Percentiles rank a stretch among this genome's conserved stretches.
Conservation (phyloP, 148 eudicot species). For the Fallopia convolvulus region DNA sequence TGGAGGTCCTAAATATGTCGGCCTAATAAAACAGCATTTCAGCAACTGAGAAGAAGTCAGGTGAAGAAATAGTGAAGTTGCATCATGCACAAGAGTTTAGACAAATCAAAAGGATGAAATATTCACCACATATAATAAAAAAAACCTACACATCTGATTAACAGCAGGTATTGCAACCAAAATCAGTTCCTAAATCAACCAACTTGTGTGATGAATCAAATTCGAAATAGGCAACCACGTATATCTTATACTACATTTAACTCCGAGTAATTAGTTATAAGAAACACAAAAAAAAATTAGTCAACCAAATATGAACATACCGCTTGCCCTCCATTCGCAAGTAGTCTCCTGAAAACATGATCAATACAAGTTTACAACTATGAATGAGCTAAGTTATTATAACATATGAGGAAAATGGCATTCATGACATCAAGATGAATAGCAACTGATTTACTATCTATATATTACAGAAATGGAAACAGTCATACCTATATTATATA, state of each 20-base stretch:
- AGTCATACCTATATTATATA: constrained; percentile 5
- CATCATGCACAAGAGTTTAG: not conserved
- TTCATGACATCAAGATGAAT: not conserved
- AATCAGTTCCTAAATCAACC: not conserved
- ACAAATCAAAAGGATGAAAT: not conserved
- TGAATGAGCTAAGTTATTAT: not conserved
- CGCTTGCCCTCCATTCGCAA: not conserved
- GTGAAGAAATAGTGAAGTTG: not conserved
- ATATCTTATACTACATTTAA: no score
- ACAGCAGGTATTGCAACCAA: not conserved
- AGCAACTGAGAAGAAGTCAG: not conserved
- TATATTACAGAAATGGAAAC: not conserved
- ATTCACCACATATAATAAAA: not conserved
- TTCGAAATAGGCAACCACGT: not conserved
- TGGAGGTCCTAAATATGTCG: not conserved
- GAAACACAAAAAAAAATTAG: not conserved
- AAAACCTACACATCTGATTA: not conserved
- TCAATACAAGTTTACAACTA: not conserved
- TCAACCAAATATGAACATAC: no score
- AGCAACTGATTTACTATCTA: not conserved
- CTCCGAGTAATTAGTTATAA: not conserved
- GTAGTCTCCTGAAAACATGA: not conserved
- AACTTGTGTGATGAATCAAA: not conserved
- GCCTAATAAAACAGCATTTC: not conserved
- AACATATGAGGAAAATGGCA: not conserved